Percentiles rank a stretch among this genome's conserved stretches.
phyloP scores from a whole-genome alignment of 2,329 filamentous ascomycete genomes.

The Stromatinia cepivora region DNA sequence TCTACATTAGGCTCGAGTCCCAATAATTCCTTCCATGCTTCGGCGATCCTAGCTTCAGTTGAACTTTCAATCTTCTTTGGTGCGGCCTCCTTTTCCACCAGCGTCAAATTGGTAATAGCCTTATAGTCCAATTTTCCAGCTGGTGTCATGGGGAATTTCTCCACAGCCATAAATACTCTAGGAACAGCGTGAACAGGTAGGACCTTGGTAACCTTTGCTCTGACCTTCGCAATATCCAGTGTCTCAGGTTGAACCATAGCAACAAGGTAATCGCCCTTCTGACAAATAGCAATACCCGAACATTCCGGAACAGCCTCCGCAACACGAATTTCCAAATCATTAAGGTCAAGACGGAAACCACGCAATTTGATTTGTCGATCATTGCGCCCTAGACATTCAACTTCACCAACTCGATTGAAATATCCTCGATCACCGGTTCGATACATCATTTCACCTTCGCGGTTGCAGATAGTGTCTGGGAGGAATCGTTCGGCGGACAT shows the following conservation, averaged over 20 bases:
- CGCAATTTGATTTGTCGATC: constrained; percentile 47
- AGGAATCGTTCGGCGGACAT: constrained; percentile 40
- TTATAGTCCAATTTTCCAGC: constrained; percentile 43
- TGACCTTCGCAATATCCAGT: neutral
- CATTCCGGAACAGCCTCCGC: constrained; percentile 23
- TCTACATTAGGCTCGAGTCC: constrained; percentile 11
- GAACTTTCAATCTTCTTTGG: neutral
- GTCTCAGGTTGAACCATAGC: constrained; percentile 37
- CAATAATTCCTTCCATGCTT: constrained; percentile 28
- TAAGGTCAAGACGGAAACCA: constrained; percentile 45
- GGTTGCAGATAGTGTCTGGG: constrained; percentile 36
- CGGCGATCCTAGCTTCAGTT: constrained; percentile 20
- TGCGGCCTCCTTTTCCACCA: neutral
- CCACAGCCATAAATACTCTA: constrained; percentile 32
- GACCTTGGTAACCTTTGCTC: constrained; percentile 25
- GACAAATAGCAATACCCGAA: constrained; percentile 36
- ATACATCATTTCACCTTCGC: constrained; percentile 42
- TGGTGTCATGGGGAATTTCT: constrained; percentile 39
- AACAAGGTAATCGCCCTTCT: constrained; percentile 36
- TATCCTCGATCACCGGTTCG: constrained; percentile 47
- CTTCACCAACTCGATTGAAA: constrained; percentile 43
- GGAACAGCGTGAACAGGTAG: constrained; percentile 39
- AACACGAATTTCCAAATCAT: constrained; percentile 43
- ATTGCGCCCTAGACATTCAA: constrained; percentile 45
- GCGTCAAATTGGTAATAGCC: constrained; percentile 26